Percentiles rank a stretch among this genome's conserved stretches.
phyloP scores from a whole-genome alignment of 768 basidiomycete species.

The Rhizopogon vesiculosus region DNA sequence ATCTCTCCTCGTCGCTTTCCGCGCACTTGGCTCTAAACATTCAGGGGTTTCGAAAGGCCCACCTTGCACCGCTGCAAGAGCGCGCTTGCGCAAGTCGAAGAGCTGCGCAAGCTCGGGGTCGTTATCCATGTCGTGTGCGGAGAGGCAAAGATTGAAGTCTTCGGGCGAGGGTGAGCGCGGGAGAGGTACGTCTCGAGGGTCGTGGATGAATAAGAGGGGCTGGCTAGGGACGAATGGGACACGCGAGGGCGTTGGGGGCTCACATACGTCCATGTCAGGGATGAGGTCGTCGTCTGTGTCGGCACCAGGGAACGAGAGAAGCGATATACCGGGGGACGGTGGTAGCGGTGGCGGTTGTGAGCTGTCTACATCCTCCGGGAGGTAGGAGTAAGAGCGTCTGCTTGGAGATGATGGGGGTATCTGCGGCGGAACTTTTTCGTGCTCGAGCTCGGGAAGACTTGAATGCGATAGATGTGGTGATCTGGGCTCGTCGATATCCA shows the following conservation, averaged over 20 bases:
- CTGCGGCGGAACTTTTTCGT: conserved; percentile 13
- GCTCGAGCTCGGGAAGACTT: conserved; percentile 28
- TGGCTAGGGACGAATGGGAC: conserved; percentile 10
- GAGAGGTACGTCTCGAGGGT: conserved; percentile 31
- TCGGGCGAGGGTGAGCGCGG: conserved; percentile 42
- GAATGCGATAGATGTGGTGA: conserved; percentile 28
- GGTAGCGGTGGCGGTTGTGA: conserved; percentile 16
- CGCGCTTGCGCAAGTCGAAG: conserved; percentile 35
- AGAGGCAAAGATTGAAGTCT: conserved; percentile 32
- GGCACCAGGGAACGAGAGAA: conserved; percentile 38
- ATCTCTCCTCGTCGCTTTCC: conserved; percentile 36
- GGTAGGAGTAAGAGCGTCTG: conserved; percentile 20
- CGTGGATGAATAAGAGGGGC: conserved; percentile 39
- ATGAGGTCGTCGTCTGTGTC: conserved; percentile 39
- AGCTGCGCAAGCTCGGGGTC: conserved; percentile 37
- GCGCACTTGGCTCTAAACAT: conserved; percentile 17
- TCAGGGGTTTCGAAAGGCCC: conserved; percentile 36
- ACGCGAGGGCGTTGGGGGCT: neutral
- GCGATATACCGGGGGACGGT: conserved; percentile 14
- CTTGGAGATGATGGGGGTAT: conserved; percentile 23
- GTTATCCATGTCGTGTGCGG: conserved; percentile 22
- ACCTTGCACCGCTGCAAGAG: conserved; percentile 27
- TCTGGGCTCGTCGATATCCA: conserved; percentile 9
- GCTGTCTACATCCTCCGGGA: conserved; percentile 26
- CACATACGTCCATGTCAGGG: conserved; percentile 16